Evolutionary conservation across 2,329 filamentous ascomycete genomes (phyloP).

Genomic region (Fusarium buharicum): DNA sequence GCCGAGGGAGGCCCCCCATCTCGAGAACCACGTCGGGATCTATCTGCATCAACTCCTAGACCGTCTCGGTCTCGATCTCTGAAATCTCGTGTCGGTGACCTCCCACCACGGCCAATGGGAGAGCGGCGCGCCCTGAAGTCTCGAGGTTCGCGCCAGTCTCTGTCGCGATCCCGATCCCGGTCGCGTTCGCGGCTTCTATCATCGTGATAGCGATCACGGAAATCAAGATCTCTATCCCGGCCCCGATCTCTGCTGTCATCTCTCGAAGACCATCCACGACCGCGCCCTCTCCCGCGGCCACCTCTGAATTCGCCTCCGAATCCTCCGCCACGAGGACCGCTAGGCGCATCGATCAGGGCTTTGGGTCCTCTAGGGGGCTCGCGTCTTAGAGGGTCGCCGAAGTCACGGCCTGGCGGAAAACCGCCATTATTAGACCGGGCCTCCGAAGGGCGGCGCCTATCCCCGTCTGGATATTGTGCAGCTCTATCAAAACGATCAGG

Average conservation of each 20-base stretch:
- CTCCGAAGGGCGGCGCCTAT: slow-evolving; percentile 76
- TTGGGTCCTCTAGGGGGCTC: slow-evolving; percentile 87
- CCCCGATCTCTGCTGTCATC: slow-evolving; percentile 71
- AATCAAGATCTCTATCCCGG: slow-evolving; percentile 69
- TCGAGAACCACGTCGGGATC: slow-evolving; percentile 74
- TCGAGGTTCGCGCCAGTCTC: slow-evolving; percentile 56
- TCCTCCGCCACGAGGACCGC: slow-evolving; percentile 73
- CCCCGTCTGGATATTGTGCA: slow-evolving; percentile 68
- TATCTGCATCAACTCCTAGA: slow-evolving; percentile 72
- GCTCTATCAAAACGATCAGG: slow-evolving; percentile 71
- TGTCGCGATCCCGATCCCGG: slow-evolving; percentile 64
- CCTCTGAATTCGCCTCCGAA: slow-evolving; percentile 73
- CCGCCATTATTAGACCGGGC: slow-evolving; percentile 64
- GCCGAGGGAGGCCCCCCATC: slow-evolving; percentile 76
- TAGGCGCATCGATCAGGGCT: slow-evolving; percentile 76
- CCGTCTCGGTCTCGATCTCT: slow-evolving; percentile 67
- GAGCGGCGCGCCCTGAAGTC: slow-evolving; percentile 63
- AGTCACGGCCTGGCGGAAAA: slow-evolving; percentile 71
- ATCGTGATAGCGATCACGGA: slow-evolving; percentile 68
- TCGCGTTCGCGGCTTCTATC: slow-evolving; percentile 70
- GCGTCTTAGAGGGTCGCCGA: slow-evolving; percentile 65
- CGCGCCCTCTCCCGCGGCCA: slow-evolving; percentile 63
- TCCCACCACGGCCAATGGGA: slow-evolving; percentile 66
- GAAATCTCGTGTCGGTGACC: slow-evolving; percentile 75
- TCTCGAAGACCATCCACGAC: slow-evolving; percentile 64